Evolutionary conservation across 2,329 filamentous ascomycete species (phyloP), one percentile per base, ranked within the genome.

Genomic region (Malbranchea zuffiana): DNA sequence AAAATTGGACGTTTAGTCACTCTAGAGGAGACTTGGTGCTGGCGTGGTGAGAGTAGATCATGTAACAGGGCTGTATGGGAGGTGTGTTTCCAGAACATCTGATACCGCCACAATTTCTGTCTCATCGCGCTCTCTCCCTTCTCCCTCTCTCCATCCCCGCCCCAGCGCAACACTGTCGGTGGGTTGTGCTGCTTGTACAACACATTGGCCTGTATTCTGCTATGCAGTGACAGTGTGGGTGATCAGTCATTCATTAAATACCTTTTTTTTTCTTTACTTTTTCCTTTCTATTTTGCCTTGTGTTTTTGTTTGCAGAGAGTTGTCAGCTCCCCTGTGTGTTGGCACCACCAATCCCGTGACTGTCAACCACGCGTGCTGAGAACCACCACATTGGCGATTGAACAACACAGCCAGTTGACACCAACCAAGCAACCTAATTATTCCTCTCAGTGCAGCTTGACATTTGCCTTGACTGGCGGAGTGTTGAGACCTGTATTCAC

Each of bases 11-110:
- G n/a, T n/a, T n/a, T n/a, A n/a, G n/a, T n/a, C n/a, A n/a, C n/a
- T n/a, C n/a, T n/a, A n/a, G n/a, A 42, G 59, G 60, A 38, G 62
- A 56, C 43, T 64, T 69, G 37, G 66, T 69, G 44, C 48, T 50
- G 31, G 67, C 65, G 41, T 61, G 39, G 50, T 34, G n/a, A n/a
- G n/a, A n/a, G n/a, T n/a, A n/a, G n/a, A n/a, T n/a, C n/a, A n/a
- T n/a, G 23, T 38, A 38, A n/a, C 16, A 29, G n/a, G 35, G 20
- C 3, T 28, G 30, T 33, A 31, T n/a, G n/a, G n/a, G n/a, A n/a
- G n/a, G n/a, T n/a, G n/a, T n/a, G 18, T 18, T 35, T 32, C 30
- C 36, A 38, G 29, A 32, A 20, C 24, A 23, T n/a, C 27, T 13
- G 27, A 32, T 18, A 37, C 31, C 20, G 19, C 27, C 21, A 31